Base-by-base conservation (phyloP, 2,329 filamentous ascomycete genomes). In the Colletotrichum cordylinicola region DNA sequence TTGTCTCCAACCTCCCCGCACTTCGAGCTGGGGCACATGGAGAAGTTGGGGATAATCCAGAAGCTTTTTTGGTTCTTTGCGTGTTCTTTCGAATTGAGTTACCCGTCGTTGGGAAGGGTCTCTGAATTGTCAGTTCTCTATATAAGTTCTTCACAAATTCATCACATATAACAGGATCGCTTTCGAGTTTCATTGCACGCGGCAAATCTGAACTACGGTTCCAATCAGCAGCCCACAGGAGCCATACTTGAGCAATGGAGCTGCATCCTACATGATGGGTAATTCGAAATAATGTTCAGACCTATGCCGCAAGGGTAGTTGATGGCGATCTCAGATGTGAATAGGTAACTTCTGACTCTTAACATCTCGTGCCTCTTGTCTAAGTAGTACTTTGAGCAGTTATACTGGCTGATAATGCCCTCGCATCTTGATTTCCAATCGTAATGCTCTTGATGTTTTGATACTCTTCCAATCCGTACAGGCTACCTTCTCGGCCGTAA, bases 401-500 rank as follows among this genome's bases (percentile, higher is more conserved):
- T 6, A 21, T 21, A 10, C 10, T 5, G 24, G 10, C 10, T 48
- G n/a, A 48, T 13, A 13, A 10, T 65, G 62, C 37, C 15, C 37
- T 39, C 21, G 62, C 62, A 48, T 66, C 37, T 24, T 66, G 48
- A 43, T 65, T 65, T 3, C 67, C 58, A 15, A 74, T 74, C 5
- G 27, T 52, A 16, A 65, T 61, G 13, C 58, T 58, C 81, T 88
- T 67, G 61, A 55, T 72, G 69, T 72, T 72, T 29, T 66, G 80
- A 77, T 81, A 84, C 67, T 83, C 82, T 15, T 80, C 79, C 16
- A 83, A n/a, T 2, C 82, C 82, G 48, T 83, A 81, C 60, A 81
- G 77, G 0, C 83, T 82, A 39, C 83, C 79, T 78, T 84, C 83
- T 61, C 82, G 81, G 21, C 83, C 83, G 65, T 82, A 81, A 3